phyloP scores from a whole-genome alignment of 2,329 filamentous ascomycete genomes.

The Shiraia bambusicola region DNA sequence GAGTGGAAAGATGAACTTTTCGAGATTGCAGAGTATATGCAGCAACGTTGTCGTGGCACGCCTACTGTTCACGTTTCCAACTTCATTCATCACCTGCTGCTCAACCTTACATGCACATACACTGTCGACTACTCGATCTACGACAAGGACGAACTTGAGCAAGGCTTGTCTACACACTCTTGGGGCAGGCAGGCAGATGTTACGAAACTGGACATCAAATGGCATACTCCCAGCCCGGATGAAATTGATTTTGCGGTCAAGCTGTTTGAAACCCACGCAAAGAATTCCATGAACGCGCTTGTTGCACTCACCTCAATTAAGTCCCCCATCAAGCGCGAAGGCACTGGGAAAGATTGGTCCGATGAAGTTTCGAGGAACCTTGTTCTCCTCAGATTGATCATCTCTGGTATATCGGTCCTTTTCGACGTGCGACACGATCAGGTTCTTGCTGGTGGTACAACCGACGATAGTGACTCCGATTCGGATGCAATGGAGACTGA shows the following conservation, averaged over 20 bases:
- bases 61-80: slow-evolving; percentile 96
- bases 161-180: slow-evolving; percentile 72
- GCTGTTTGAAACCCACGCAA: slow-evolving; percentile 81
- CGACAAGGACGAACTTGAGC: slow-evolving; percentile 71
- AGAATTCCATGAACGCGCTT: slow-evolving; percentile 72
- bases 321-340: slow-evolving; percentile 82
- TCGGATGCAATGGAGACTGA: slow-evolving; percentile 48
- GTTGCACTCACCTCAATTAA: slow-evolving; percentile 77
- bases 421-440: slow-evolving; percentile 68
- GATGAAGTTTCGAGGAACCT: slow-evolving; percentile 92
- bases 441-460: slow-evolving; percentile 40
- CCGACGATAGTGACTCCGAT: slow-evolving; percentile 53
- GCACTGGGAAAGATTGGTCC: slow-evolving; percentile 98
- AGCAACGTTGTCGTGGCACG: slow-evolving; percentile 88
- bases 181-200: slow-evolving; percentile 83
- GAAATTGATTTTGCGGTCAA: slow-evolving; percentile 89
- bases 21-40: slow-evolving; percentile 93
- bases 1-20: slow-evolving; percentile 87
- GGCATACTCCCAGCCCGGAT: slow-evolving; percentile 79
- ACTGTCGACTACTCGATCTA: slow-evolving; percentile 87
- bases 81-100: slow-evolving; percentile 91
- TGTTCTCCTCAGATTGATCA: slow-evolving; percentile 81
- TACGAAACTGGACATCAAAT: slow-evolving; percentile 76
- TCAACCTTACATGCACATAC: slow-evolving; percentile 93
- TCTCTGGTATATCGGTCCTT: slow-evolving; percentile 84